Conservation (phyloP, 2,329 filamentous ascomycete genomes). For the Calonectria fujianensis region DNA sequence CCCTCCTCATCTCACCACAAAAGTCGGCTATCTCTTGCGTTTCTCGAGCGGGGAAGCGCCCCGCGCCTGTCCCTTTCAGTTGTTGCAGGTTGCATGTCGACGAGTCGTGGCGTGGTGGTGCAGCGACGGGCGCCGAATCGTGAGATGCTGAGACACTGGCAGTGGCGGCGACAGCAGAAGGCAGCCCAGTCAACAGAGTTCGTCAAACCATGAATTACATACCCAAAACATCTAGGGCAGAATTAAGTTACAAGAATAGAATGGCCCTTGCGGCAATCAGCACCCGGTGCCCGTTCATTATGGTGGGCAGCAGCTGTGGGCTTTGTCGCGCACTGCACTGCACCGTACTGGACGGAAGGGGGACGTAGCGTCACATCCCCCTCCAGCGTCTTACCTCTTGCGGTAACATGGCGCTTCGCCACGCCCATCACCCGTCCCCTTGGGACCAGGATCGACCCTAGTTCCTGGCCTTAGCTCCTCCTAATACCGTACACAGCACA, state of each 20-base stretch:
- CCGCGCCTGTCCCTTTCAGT: slow-evolving; percentile 2
- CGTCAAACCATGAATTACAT: slow-evolving; percentile 1
- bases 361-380: background rate
- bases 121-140: slow-evolving; percentile 2
- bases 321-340: slow-evolving; percentile 5
- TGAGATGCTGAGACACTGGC: slow-evolving; percentile 2
- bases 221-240: slow-evolving; percentile 7
- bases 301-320: background rate
- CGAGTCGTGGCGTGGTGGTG: slow-evolving; percentile 12
- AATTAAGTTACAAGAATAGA: slow-evolving; percentile 15
- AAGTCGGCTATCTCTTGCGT: slow-evolving; percentile 18
- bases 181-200: background rate
- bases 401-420: slow-evolving; percentile 23
- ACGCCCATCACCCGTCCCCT: slow-evolving; percentile 27
- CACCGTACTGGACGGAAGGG: background rate
- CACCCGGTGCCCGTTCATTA: slow-evolving; percentile 3
- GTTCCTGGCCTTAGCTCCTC: slow-evolving; percentile 4
- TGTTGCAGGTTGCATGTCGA: background rate
- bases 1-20: slow-evolving; percentile 2
- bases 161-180: background rate
- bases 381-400: slow-evolving; percentile 26
- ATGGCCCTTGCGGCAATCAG: background rate
- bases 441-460: slow-evolving; percentile 31
- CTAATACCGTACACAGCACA: background rate
- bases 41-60: slow-evolving; percentile 7